phyloP scores from a whole-genome alignment of 768 basidiomycete genomes.

The Naematelia aurantialba region DNA sequence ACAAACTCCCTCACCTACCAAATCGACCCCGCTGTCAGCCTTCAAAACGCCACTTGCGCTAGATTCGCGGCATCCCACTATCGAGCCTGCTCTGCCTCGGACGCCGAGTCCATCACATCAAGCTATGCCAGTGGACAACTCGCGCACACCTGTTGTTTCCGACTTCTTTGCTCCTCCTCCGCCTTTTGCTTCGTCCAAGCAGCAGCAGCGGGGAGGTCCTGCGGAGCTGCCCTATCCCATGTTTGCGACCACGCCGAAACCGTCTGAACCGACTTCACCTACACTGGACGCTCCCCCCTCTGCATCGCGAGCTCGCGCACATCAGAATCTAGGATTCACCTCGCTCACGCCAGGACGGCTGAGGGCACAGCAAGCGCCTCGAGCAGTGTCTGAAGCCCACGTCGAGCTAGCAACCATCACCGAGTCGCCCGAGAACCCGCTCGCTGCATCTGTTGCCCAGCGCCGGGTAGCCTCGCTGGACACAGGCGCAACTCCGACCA shows the following conservation, averaged over 20 bases:
- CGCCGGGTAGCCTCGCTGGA: slow-evolving; percentile 4
- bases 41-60: slow-evolving; percentile 14
- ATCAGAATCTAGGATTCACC: slow-evolving; percentile 2
- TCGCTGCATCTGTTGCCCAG: not conserved
- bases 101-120: slow-evolving; percentile 38
- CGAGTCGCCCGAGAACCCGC: slow-evolving; percentile 11
- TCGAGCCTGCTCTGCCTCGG: slow-evolving; percentile 16
- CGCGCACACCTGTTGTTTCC: slow-evolving; percentile 19
- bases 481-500: not conserved
- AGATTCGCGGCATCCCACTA: not conserved
- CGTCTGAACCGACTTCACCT: slow-evolving; percentile 26
- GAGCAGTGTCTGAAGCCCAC: slow-evolving; percentile 26
- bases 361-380: slow-evolving; percentile 8
- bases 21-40: slow-evolving; percentile 6
- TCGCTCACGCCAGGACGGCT: slow-evolving; percentile 26
- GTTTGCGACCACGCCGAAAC: slow-evolving; percentile 38
- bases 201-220: not conserved
- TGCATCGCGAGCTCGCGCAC: slow-evolving; percentile 2
- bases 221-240: slow-evolving; percentile 17
- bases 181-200: not conserved
- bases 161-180: slow-evolving; percentile 23
- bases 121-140: slow-evolving; percentile 28
- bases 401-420: slow-evolving; percentile 24
- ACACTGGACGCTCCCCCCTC: slow-evolving; percentile 31
- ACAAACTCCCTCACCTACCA: slow-evolving; percentile 29